A percentile compares a stretch with the other conserved stretches of the same genome.
Evolutionary conservation across 257 asterid species (phyloP).

Genomic region (Striga asiatica): DNA sequence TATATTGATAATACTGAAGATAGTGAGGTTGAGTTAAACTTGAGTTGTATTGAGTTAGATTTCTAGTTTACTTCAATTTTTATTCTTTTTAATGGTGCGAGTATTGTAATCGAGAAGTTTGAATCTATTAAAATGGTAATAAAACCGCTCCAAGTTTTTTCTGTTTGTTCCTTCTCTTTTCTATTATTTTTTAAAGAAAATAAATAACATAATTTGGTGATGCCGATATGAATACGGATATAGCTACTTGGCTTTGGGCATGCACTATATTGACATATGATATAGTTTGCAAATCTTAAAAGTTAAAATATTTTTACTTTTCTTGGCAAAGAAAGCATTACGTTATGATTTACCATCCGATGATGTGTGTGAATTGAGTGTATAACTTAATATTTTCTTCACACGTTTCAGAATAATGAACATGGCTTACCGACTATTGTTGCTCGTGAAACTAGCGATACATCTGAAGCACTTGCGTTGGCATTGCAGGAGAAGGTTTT

Average conservation of each 20-base stretch:
- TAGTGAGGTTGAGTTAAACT: no score
- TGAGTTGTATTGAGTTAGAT: no score
- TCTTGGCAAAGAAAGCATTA: not conserved
- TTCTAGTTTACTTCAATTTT: no score
- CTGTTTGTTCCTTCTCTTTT: no score
- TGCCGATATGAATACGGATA: no score
- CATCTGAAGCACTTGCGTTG: constrained; percentile 59
- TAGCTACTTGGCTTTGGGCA: not conserved
- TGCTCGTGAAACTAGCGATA: constrained; percentile 31
- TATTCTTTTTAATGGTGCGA: no score
- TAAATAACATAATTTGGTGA: no score
- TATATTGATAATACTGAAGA: no score
- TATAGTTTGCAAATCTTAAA: not conserved
- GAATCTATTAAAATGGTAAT: no score
- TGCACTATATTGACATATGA: not conserved
- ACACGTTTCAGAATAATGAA: constrained; percentile 33
- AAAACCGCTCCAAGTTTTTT: no score
- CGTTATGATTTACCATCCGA: not conserved
- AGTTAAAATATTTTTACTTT: not conserved
- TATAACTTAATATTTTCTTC: constrained; percentile 8
- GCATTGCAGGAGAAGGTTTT: constrained; percentile 97
- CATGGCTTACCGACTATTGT: constrained; percentile 24
- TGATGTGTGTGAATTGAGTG: not conserved
- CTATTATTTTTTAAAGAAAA: no score
- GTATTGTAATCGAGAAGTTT: no score